phyloP scores from a whole-genome alignment of 208 protist genomes.

The Leishmania major region DNA sequence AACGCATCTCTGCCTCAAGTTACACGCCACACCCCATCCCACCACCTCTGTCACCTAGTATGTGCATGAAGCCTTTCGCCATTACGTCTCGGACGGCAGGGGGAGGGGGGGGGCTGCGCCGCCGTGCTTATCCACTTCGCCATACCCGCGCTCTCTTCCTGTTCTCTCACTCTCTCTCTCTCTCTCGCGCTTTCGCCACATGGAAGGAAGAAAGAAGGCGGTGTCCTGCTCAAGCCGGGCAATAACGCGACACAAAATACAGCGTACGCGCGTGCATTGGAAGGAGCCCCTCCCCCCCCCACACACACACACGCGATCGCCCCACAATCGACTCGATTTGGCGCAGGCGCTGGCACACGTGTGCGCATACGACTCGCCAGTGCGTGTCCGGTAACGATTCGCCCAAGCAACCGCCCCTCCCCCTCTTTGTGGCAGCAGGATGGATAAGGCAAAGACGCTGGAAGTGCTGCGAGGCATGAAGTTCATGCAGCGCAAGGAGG shows the following conservation, averaged over 20 bases:
- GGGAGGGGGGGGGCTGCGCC: background rate
- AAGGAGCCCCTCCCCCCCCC: background rate
- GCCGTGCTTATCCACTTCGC: background rate
- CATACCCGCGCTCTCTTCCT: background rate
- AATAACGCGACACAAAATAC: background rate
- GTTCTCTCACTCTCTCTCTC: too few relatives aligned
- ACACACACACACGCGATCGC: too few relatives aligned
- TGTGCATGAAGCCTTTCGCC: background rate
- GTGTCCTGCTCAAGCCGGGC: background rate
- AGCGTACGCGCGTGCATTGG: background rate
- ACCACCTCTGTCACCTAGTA: background rate
- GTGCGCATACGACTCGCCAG: background rate
- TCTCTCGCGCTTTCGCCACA: background rate
- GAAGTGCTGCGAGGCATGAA: slow-evolving; percentile 90
- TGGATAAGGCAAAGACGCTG: slow-evolving; percentile 84
- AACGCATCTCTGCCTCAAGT: background rate
- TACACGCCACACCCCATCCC: background rate
- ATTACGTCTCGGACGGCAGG: background rate
- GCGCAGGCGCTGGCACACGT: background rate
- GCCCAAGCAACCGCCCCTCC: background rate
- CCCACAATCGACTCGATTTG: background rate
- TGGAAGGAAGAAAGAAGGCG: background rate
- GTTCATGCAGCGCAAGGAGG: slow-evolving; percentile 93
- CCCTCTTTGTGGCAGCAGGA: background rate
- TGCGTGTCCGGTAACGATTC: background rate